These are phyloP conservation scores for Crataegus laevigata DNA, from an alignment of 306 rosid genomes.

Conservation along the genomic window DNA sequence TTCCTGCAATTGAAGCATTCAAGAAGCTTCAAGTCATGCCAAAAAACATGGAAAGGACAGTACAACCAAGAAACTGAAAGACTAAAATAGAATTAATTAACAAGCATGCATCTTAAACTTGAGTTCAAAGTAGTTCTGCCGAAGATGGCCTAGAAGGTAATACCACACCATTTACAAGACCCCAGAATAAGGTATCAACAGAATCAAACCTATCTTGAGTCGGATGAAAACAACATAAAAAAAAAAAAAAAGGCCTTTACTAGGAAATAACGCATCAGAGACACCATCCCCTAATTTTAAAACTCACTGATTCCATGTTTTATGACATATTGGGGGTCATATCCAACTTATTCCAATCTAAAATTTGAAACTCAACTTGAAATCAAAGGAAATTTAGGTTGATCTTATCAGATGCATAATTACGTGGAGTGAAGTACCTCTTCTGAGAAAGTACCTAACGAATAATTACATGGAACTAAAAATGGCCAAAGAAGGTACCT, in stretches of 20 bases:
- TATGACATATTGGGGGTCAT: not conserved
- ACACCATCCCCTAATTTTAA: not conserved
- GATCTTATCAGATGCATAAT: not conserved
- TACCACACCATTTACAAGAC: not conserved
- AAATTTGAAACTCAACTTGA: not conserved
- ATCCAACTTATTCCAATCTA: not conserved
- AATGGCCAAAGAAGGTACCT: constrained; percentile 32
- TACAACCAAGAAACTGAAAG: constrained; percentile 7
- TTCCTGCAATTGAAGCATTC: constrained; percentile 48
- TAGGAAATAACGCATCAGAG: not conserved
- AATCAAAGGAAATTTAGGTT: not conserved
- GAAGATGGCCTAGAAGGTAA: not conserved
- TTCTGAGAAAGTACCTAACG: not conserved
- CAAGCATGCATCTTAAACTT: not conserved
- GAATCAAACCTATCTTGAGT: not conserved
- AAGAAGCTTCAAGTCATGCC: not conserved
- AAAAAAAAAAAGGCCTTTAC: not conserved
- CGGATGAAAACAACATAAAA: not conserved
- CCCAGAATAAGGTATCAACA: not conserved
- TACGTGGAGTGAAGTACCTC: not conserved
- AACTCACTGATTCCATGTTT: not conserved
- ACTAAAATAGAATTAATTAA: not conserved
- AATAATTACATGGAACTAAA: not conserved
- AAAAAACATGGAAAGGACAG: not conserved
- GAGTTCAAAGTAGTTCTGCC: not conserved